Evolutionary conservation across 2,329 filamentous ascomycete species (phyloP).

Genomic region (Pseudocercospora musae): DNA sequence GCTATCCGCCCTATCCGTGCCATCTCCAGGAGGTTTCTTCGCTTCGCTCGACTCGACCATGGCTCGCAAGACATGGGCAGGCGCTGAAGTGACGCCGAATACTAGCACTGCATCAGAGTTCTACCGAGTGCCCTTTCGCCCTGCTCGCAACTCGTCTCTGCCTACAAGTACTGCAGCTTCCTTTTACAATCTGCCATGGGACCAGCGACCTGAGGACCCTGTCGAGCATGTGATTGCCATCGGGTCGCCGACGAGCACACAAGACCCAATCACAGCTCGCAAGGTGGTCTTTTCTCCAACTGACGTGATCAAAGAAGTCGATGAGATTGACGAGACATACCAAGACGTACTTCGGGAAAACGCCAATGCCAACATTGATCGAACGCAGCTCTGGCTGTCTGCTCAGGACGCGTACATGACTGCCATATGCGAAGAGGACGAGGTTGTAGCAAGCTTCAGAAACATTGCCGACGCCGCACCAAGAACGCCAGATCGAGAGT

Average conservation of each 20-base stretch:
- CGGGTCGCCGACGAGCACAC: slow-evolving; percentile 40
- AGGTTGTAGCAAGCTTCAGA: slow-evolving; percentile 30
- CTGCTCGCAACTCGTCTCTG: slow-evolving; percentile 45
- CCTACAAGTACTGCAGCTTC: slow-evolving; percentile 86
- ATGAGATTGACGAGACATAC: slow-evolving; percentile 66
- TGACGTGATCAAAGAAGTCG: slow-evolving; percentile 38
- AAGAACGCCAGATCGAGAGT: slow-evolving; percentile 29
- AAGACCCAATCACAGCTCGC: slow-evolving; percentile 60
- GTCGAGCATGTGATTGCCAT: slow-evolving; percentile 68
- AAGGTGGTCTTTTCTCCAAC: slow-evolving; percentile 46
- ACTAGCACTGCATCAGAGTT: slow-evolving; percentile 91
- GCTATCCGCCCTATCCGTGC: slow-evolving; percentile 78
- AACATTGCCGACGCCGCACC: slow-evolving; percentile 31
- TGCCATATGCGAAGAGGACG: slow-evolving; percentile 33
- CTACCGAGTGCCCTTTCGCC: slow-evolving; percentile 77
- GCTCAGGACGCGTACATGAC: slow-evolving; percentile 69
- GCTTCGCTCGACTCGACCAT: slow-evolving; percentile 69
- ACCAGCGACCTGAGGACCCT: slow-evolving; percentile 36
- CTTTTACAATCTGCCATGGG: slow-evolving; percentile 84
- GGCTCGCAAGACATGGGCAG: slow-evolving; percentile 78
- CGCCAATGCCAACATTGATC: slow-evolving; percentile 71
- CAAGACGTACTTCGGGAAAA: slow-evolving; percentile 67
- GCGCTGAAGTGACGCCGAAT: slow-evolving; percentile 61
- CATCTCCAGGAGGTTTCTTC: slow-evolving; percentile 90
- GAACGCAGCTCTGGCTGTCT: slow-evolving; percentile 81